Conservation (phyloP, 495 filamentous ascomycete genomes). For the Articulospora tetracladia region DNA sequence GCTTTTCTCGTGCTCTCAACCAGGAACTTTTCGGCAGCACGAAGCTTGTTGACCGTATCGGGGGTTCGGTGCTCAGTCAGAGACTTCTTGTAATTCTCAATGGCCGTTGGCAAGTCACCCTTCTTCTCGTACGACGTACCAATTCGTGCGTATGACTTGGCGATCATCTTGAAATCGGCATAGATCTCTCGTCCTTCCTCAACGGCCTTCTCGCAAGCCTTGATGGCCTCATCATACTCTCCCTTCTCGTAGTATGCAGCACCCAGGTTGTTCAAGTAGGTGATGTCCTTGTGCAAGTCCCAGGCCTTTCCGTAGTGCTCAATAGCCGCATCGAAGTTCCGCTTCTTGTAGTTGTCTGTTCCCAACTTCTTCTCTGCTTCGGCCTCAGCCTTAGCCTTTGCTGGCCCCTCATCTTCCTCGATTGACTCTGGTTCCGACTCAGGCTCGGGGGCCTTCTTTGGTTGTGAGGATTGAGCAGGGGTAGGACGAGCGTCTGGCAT, state of each 20-base stretch:
- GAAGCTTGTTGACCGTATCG: constrained; percentile 88
- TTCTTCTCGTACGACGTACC: constrained; percentile 87
- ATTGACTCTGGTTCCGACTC: constrained; percentile 51
- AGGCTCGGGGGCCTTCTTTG: constrained; percentile 46
- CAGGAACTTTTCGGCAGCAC: constrained; percentile 88
- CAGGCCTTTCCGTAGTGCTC: constrained; percentile 95
- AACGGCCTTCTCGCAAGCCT: constrained; percentile 80
- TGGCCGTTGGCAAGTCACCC: constrained; percentile 74
- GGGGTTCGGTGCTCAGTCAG: constrained; percentile 96
- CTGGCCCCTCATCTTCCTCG: constrained; percentile 72
- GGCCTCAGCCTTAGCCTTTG: constrained; percentile 86
- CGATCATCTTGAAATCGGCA: constrained; percentile 95
- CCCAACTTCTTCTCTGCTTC: constrained; percentile 94
- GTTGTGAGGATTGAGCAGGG: constrained; percentile 27
- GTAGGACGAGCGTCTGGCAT: constrained; percentile 67
- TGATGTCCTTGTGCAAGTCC: constrained; percentile 92
- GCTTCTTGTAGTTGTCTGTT: constrained; percentile 96
- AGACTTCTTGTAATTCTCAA: constrained; percentile 88
- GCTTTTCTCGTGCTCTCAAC: constrained; percentile 69
- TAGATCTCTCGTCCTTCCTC: constrained; percentile 82
- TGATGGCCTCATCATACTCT: constrained; percentile 81
- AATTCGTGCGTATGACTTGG: constrained; percentile 93
- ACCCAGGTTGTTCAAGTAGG: constrained; percentile 93
- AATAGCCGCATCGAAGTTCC: constrained; percentile 90
- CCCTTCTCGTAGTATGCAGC: constrained; percentile 96